Percentiles rank a stretch among this genome's conserved stretches.
phyloP scores from a whole-genome alignment of 2,329 filamentous ascomycete genomes.

The Stagonosporopsis chrysanthemi region DNA sequence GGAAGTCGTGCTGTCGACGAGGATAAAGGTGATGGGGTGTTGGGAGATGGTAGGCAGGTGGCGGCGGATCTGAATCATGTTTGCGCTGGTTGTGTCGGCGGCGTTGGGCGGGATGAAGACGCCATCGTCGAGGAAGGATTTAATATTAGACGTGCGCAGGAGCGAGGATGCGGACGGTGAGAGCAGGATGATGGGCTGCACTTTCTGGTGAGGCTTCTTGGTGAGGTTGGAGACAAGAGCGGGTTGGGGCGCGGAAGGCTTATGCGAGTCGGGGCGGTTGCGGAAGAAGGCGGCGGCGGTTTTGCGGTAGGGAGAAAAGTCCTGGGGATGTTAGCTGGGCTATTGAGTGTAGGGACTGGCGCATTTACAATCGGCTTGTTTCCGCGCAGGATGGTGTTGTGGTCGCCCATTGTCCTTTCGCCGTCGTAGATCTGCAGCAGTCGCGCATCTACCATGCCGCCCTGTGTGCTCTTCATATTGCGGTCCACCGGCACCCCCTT shows the following conservation, averaged over 20 bases:
- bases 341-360: background rate
- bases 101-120: slow-evolving; percentile 79
- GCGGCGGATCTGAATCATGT: slow-evolving; percentile 86
- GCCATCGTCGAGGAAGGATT: slow-evolving; percentile 88
- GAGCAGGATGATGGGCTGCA: slow-evolving; percentile 88
- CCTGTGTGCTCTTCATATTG: slow-evolving; percentile 45
- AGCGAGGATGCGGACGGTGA: slow-evolving; percentile 95
- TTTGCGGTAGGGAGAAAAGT: slow-evolving; percentile 94
- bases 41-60: slow-evolving; percentile 71
- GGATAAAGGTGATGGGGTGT: slow-evolving; percentile 87
- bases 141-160: slow-evolving; percentile 94
- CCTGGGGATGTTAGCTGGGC: slow-evolving; percentile 60
- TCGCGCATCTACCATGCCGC: slow-evolving; percentile 72
- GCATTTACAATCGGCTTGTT: slow-evolving; percentile 81
- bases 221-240: slow-evolving; percentile 50
- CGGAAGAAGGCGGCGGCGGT: slow-evolving; percentile 78
- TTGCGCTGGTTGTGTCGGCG: slow-evolving; percentile 66
- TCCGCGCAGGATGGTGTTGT: slow-evolving; percentile 85
- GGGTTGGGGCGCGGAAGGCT: slow-evolving; percentile 41
- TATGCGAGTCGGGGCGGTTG: slow-evolving; percentile 54
- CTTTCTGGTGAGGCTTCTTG: slow-evolving; percentile 55
- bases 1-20: slow-evolving; percentile 90
- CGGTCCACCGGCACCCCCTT: slow-evolving; percentile 52
- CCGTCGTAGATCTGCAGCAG: slow-evolving; percentile 88
- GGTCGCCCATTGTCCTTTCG: slow-evolving; percentile 89